Evolutionary conservation across 306 rosid species (phyloP).

Genomic region (Prunus davidiana): DNA sequence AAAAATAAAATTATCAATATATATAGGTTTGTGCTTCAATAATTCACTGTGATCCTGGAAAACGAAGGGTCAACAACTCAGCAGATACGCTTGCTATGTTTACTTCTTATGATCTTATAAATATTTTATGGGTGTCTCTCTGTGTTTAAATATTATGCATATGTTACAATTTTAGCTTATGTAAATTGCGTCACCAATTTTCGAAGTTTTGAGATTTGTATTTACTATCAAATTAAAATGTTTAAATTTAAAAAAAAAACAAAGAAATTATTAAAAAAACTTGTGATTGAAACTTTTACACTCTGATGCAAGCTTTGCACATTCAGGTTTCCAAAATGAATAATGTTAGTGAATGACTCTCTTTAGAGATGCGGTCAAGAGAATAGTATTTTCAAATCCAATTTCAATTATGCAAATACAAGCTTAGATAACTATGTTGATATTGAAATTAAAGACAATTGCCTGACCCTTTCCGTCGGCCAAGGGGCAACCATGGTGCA

Average conservation of each 20-base stretch:
- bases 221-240: too few relatives aligned
- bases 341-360: neutral
- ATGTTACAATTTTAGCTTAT: neutral
- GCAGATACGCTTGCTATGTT: neutral
- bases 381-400: neutral
- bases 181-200: neutral
- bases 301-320: neutral
- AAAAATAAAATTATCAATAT: constrained; percentile 22
- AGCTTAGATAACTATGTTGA: neutral
- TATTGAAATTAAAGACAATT: neutral
- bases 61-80: constrained; percentile 51
- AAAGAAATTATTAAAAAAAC: too few relatives aligned
- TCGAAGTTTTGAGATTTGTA: too few relatives aligned
- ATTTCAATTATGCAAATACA: neutral
- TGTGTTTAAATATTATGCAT: neutral
- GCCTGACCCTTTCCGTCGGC: neutral
- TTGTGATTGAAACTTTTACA: too few relatives aligned
- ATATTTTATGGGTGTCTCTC: neutral
- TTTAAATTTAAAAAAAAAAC: too few relatives aligned
- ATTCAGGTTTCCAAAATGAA: neutral
- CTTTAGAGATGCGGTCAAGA: neutral
- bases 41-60: constrained; percentile 8
- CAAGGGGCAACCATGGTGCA: neutral
- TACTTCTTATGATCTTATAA: neutral
- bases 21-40: constrained; percentile 20